A percentile compares a stretch with the other conserved stretches of the same genome.
Conservation (phyloP, 192 early-diverging fungal species). For the Linderina pennispora region DNA sequence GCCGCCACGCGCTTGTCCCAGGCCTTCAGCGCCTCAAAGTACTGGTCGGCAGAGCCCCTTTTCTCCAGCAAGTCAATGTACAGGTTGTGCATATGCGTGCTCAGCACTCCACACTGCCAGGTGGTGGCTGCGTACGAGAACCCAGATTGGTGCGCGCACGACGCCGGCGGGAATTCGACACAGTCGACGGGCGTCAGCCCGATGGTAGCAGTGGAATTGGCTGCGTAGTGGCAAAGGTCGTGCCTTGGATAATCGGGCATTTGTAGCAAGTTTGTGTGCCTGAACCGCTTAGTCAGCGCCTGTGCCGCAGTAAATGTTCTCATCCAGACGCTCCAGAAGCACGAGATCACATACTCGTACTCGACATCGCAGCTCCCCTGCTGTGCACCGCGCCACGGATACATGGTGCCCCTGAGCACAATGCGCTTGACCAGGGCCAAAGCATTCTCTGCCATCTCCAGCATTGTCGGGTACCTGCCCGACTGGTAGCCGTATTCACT, state of each 20-base stretch:
- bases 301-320: constrained; percentile 18
- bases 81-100: constrained; percentile 15
- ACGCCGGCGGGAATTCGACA: constrained; percentile 5
- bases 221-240: constrained; percentile 27
- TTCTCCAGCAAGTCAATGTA: constrained; percentile 10
- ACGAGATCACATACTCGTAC: constrained; percentile 30
- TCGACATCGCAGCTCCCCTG: constrained; percentile 22
- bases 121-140: constrained; percentile 14
- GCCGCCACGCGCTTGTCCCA: constrained; percentile 14
- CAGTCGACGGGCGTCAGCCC: not conserved
- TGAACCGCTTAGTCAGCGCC: constrained; percentile 6
- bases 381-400: constrained; percentile 24
- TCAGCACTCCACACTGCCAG: constrained; percentile 15
- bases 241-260: constrained; percentile 24
- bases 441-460: constrained; percentile 25
- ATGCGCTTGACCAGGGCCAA: constrained; percentile 9
- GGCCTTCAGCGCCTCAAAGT: constrained; percentile 5
- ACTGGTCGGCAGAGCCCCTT: not conserved
- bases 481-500: constrained; percentile 41
- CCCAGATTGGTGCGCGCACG: constrained; percentile 1
- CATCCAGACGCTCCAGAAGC: constrained; percentile 32
- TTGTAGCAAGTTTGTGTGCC: not conserved
- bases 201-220: constrained; percentile 6
- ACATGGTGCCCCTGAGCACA: constrained; percentile 7
- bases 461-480: constrained; percentile 10